These are phyloP conservation scores for Oryza meyeriana DNA, from an alignment of 176 grass and related monocot genomes.

Conservation along the genomic window DNA sequence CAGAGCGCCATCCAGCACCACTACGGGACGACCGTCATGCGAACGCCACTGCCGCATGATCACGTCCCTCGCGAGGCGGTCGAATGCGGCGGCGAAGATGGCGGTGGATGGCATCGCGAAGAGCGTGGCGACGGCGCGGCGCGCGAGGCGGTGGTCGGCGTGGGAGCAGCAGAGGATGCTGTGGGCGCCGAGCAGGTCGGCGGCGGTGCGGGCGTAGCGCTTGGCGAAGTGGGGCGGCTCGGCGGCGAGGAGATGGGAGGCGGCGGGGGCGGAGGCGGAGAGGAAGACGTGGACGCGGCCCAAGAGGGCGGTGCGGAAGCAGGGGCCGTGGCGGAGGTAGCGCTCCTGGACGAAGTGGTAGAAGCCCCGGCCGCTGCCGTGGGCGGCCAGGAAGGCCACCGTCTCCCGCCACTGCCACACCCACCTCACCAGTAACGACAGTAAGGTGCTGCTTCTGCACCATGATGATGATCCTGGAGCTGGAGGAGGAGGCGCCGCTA, in stretches of 20 bases:
- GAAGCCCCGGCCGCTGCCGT: constrained; percentile 63
- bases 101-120: constrained; percentile 39
- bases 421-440: too few species aligned
- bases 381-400: constrained; percentile 56
- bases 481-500: neutral
- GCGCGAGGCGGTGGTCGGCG: constrained; percentile 43
- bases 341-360: constrained; percentile 73
- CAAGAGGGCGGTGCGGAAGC: constrained; percentile 74
- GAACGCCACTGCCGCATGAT: neutral
- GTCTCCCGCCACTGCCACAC: constrained; percentile 41
- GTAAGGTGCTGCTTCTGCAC: too few species aligned
- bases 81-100: constrained; percentile 41
- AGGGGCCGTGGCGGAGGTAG: constrained; percentile 50
- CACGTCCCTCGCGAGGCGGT: constrained; percentile 31
- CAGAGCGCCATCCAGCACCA: constrained; percentile 65
- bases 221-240: constrained; percentile 68
- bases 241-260: constrained; percentile 30
- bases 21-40: neutral
- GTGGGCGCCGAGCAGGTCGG: constrained; percentile 65
- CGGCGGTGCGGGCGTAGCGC: constrained; percentile 78
- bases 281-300: constrained; percentile 78
- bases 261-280: constrained; percentile 31
- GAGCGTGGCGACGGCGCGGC: constrained; percentile 52
- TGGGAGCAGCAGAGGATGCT: constrained; percentile 79
- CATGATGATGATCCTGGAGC: too few species aligned